Base-by-base conservation (phyloP, 2,329 filamentous ascomycete genomes). In the Aspergillus sp. region DNA sequence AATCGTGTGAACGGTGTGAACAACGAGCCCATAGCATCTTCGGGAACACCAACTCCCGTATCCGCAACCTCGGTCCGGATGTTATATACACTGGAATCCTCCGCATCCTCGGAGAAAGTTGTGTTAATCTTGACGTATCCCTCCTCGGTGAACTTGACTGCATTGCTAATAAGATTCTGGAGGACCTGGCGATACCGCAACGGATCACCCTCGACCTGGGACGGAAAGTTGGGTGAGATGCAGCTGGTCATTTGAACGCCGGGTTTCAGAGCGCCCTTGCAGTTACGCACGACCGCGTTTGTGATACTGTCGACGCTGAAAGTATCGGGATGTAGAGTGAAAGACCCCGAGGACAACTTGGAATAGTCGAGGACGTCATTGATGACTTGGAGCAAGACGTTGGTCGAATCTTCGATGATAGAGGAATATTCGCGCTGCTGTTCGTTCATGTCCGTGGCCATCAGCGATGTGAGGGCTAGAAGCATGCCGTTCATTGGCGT, bases 361-460 rank as follows among this genome's bases (percentile, higher is more conserved):
- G 86, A 87, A 67, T 87, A 88, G 72, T 89, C 86, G n/a, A 89
- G 78, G 49, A 89, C 86, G 62, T 88, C 85, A 67, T 89, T 87
- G 70, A 89, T 87, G 52, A 88, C 81, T 63, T 85, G 83, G 17
- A 88, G 73, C 21, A 88, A 76, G 2, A 87, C 78, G 19, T 82
- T 80, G 2, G 84, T 85, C 0, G 85, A 87, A 59, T 87, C 84
- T 64, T 85, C 80, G 57, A 88, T 84, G 49, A 87, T 84, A 43
- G 78, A 77, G 1, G 83, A 80, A 45, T 83, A 82, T 59, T 88
- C 85, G 21, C 79, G 78, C 70, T 88, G 86, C 45, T 85, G 79
- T 1, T 79, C 70, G 5, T 79, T 78, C n/a, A 88, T 72, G 0
- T 73, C 66, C 0, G 84, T 85, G 63, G 85, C 83, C 19, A 83